phyloP scores from a whole-genome alignment of 176 grass and related monocot genomes.

The Themeda triandra region DNA sequence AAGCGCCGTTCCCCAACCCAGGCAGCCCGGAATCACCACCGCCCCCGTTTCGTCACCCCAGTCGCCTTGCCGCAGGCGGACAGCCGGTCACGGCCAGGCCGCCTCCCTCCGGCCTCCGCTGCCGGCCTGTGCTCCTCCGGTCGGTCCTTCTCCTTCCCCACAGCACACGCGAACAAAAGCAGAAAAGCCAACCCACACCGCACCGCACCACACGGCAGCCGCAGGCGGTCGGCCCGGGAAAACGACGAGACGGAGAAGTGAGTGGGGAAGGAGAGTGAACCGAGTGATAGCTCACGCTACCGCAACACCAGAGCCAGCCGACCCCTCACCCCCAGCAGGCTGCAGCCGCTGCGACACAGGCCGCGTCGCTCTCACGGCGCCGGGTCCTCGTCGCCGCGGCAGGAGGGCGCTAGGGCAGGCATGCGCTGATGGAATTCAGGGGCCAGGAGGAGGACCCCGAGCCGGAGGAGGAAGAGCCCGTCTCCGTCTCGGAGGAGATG shows the following conservation, averaged over 20 bases:
- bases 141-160: neutral
- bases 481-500: neutral
- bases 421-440: conserved; percentile 48
- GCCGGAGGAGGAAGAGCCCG: neutral
- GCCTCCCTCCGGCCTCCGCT: too few relatives aligned
- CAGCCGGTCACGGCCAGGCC: too few relatives aligned
- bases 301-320: neutral
- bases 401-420: neutral
- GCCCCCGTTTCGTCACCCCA: neutral
- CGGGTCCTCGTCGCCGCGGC: neutral
- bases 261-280: too few relatives aligned
- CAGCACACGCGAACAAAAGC: neutral
- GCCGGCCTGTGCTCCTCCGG: neutral
- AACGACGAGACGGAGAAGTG: neutral
- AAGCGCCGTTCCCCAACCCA: neutral
- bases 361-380: conserved; percentile 21
- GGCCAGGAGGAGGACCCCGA: neutral
- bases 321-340: neutral
- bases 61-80: too few relatives aligned
- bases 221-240: neutral
- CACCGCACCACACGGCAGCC: neutral
- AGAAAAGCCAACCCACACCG: conserved; percentile 14
- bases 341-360: neutral
- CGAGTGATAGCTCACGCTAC: neutral
- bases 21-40: neutral